phyloP scores from a whole-genome alignment of 1,284 basidiomycete species.

The Heliocybe sulcata region DNA sequence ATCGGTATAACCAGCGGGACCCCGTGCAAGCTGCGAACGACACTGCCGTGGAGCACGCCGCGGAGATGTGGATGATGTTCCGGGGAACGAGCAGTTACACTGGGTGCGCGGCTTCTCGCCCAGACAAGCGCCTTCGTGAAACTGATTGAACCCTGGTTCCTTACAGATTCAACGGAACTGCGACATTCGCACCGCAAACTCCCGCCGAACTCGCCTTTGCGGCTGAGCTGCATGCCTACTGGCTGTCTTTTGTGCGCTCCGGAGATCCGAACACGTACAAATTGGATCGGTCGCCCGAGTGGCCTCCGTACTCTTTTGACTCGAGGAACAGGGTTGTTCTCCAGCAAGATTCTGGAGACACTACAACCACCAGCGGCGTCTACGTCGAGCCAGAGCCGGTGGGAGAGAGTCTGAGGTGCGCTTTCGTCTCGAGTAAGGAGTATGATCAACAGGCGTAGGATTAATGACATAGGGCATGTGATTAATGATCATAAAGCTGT shows the following conservation, averaged over 20 bases:
- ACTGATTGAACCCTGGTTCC: too few relatives aligned
- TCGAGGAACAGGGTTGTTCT: conserved; percentile 32
- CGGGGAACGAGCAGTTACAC: conserved; percentile 46
- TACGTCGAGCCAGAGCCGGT: conserved; percentile 31
- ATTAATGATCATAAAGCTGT: too few relatives aligned
- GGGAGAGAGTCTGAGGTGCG: conserved; percentile 31
- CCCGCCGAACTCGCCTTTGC: conserved; percentile 39
- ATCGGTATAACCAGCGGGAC: conserved; percentile 50
- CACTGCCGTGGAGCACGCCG: conserved; percentile 35
- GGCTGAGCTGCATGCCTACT: conserved; percentile 49
- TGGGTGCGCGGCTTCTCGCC: conserved; percentile 40
- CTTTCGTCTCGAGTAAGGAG: conserved; percentile 25
- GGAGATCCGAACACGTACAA: conserved; percentile 44
- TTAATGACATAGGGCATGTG: too few relatives aligned
- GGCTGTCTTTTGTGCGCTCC: conserved; percentile 51
- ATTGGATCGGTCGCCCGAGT: conserved; percentile 36
- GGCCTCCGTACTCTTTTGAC: conserved; percentile 26
- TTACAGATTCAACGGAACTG: conserved; percentile 39
- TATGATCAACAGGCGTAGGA: background rate
- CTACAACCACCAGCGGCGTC: conserved; percentile 30
- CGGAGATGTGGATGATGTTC: conserved; percentile 65
- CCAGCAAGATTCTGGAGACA: conserved; percentile 28
- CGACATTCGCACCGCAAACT: conserved; percentile 30
- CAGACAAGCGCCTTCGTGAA: too few relatives aligned
- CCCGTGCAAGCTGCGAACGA: conserved; percentile 26